Base-by-base conservation (phyloP, 257 asterid genomes). In the Forsythia suspensa region DNA sequence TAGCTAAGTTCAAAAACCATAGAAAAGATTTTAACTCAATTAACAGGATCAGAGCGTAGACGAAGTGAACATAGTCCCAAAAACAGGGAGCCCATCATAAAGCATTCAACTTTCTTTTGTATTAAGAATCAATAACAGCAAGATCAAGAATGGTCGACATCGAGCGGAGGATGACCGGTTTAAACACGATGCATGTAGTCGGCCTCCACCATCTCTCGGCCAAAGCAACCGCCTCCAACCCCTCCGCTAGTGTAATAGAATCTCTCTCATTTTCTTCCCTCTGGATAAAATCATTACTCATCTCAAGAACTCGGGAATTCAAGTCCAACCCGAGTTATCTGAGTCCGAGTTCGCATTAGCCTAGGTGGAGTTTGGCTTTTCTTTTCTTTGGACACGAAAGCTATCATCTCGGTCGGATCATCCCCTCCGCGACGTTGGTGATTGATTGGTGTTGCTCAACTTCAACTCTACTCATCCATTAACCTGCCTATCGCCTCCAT, bases 181-280 rank as follows among this genome's bases (percentile, higher is more conserved):
- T 92, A 24, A 95, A 95, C 73, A 94, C 96, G 76, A 92, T 90
- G 43, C 98, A 92, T 43, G 77, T 91, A 0, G 98, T 97, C 59
- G 97, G 97, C 7, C 96, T 94, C 73, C 97, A 97, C 75, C 97
- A 97, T 34, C 91, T 95, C 77, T 95, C 98, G 78, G 99, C 97
- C 20, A 88, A 98, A 68, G 99, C 99, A 3, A 88, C 98, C 10
- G 91, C 97, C 0, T 83, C 96, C 11, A 82, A 93, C 1, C 97
- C 97, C 0, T 88, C 97, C 13, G 38, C 93, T 96, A n/a, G 4
- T 96, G 97, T n/a, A 91, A 91, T 85, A 91, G 98, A n/a, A n/a
- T 76, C 95, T 91, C 84, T 91, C 81, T 91, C 98, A 6, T 95
- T 95, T 84, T 78, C 88, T 24, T 83, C 97, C 0, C 84, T 93